Conservation (phyloP, 2,329 filamentous ascomycete species). For the Emmonsiellopsis sp. region DNA sequence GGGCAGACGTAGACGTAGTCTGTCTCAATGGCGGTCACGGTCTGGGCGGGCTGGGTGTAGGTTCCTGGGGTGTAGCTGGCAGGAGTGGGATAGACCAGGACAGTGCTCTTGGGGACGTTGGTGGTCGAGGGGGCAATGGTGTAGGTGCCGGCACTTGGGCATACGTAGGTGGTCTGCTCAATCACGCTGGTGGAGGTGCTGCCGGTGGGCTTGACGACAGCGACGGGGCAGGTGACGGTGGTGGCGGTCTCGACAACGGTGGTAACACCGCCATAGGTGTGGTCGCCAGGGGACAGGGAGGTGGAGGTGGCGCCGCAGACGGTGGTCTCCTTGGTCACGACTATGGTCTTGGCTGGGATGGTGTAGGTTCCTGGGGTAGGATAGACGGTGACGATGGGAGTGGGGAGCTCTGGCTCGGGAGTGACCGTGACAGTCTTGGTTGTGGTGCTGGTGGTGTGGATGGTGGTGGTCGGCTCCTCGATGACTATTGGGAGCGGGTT, state of each 20-base stretch:
- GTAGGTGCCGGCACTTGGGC: constrained; percentile 65
- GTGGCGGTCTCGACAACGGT: constrained; percentile 58
- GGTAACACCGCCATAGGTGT: constrained; percentile 64
- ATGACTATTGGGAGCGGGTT: constrained; percentile 13
- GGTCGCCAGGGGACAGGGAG: constrained; percentile 51
- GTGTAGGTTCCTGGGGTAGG: constrained; percentile 64
- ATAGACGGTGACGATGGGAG: constrained; percentile 43
- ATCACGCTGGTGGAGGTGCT: constrained; percentile 57
- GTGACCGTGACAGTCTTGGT: constrained; percentile 26
- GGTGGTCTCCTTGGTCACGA: constrained; percentile 56
- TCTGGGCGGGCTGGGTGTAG: constrained; percentile 59
- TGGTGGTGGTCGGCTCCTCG: constrained; percentile 21
- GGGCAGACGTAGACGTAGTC: constrained; percentile 63
- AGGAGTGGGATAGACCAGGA: constrained; percentile 55
- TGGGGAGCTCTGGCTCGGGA: constrained; percentile 30
- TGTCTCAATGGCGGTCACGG: constrained; percentile 60
- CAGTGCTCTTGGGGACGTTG: constrained; percentile 42
- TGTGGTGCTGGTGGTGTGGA: constrained; percentile 29
- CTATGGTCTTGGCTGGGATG: constrained; percentile 62
- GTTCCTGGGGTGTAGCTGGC: constrained; percentile 58
- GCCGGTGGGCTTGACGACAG: constrained; percentile 50
- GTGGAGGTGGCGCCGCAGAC: constrained; percentile 57
- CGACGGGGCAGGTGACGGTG: constrained; percentile 61
- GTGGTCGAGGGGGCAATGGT: constrained; percentile 62
- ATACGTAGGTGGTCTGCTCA: constrained; percentile 61